Conservation (phyloP, 1,284 basidiomycete genomes). For the Malassezia globosa region DNA sequence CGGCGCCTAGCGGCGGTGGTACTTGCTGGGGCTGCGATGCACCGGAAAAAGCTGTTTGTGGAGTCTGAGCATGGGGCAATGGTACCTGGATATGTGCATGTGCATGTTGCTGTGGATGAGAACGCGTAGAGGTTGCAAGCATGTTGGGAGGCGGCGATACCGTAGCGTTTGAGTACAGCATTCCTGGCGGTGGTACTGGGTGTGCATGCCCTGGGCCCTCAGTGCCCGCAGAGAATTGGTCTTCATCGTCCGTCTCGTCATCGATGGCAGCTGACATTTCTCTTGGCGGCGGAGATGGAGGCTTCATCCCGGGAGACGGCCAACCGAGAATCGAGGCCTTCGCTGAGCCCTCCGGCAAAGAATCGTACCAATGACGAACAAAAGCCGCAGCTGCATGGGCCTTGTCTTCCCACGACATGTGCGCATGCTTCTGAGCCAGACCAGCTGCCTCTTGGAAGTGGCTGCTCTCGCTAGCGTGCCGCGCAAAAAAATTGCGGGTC, state of each 20-base stretch:
- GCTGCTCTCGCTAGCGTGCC: slow-evolving; percentile 33
- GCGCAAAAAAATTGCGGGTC: slow-evolving; percentile 58
- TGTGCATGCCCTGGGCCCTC: too few relatives aligned
- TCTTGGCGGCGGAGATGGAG: not conserved
- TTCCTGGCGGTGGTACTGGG: not conserved
- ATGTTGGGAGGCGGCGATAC: not conserved
- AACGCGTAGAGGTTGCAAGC: too few relatives aligned
- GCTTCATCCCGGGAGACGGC: not conserved
- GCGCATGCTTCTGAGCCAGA: slow-evolving; percentile 27
- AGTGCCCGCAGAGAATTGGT: not conserved
- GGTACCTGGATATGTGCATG: too few relatives aligned
- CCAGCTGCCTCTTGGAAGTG: slow-evolving; percentile 35
- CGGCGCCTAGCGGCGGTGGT: not conserved
- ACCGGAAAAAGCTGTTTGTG: not conserved
- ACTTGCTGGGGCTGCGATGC: too few relatives aligned
- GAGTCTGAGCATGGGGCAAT: not conserved
- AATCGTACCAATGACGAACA: slow-evolving; percentile 12
- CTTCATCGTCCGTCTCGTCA: slow-evolving; percentile 17
- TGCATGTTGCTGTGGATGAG: too few relatives aligned
- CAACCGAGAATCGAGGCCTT: slow-evolving; percentile 8
- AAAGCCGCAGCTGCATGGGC: slow-evolving; percentile 4
- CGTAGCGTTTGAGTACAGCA: not conserved
- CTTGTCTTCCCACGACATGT: slow-evolving; percentile 21
- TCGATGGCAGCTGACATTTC: not conserved
- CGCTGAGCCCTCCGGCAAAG: slow-evolving; percentile 1